phyloP scores from a whole-genome alignment of 345 rosid genomes.

The Adansonia digitata region DNA sequence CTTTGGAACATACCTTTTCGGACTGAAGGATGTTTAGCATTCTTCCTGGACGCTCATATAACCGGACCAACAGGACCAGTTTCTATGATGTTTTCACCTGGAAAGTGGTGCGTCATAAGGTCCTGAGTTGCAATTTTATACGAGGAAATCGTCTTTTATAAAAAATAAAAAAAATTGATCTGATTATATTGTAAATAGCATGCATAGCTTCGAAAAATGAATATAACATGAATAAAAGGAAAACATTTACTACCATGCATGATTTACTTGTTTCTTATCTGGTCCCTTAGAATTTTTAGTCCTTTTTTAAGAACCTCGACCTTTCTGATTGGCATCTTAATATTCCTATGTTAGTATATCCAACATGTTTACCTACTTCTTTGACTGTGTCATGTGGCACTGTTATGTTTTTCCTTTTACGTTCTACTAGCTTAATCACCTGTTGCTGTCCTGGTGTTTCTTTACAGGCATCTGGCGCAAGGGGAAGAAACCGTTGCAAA shows the following conservation, averaged over 20 bases:
- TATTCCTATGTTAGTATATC: not conserved
- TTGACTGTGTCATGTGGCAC: not conserved
- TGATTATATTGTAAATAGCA: not conserved
- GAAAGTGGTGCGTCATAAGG: not conserved
- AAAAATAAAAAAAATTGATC: no score
- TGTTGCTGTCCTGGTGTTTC: not conserved
- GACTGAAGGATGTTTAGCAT: not conserved
- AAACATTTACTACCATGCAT: not conserved
- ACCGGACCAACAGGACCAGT: not conserved
- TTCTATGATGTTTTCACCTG: not conserved
- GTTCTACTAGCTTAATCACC: not conserved
- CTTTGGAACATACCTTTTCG: not conserved
- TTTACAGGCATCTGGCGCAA: not conserved
- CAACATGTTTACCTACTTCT: not conserved
- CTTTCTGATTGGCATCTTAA: not conserved
- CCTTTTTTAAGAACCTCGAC: not conserved
- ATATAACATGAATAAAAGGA: not conserved
- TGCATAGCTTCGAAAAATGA: not conserved
- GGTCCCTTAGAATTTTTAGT: not conserved
- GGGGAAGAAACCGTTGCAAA: not conserved
- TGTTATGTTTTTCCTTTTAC: not conserved
- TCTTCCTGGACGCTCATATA: not conserved
- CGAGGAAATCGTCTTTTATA: not conserved
- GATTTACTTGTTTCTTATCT: not conserved
- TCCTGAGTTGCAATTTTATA: not conserved